Base-by-base conservation (phyloP, 345 rosid species). In the Camelina hispida region DNA sequence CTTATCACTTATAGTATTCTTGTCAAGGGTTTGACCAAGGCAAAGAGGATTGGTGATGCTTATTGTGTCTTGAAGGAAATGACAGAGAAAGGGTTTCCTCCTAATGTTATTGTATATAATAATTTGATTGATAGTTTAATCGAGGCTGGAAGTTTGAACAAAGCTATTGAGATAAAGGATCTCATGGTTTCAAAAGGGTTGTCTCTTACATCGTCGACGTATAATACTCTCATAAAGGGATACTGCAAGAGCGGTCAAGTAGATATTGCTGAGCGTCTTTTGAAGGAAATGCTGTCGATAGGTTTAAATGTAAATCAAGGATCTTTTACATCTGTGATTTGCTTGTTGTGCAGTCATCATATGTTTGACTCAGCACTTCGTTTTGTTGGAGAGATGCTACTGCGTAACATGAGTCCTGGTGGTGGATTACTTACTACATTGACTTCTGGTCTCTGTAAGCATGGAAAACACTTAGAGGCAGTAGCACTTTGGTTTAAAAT, bases 21-120 rank as follows among this genome's bases (percentile, higher is more conserved):
- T 57, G 72, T 92, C 69, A 87, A 90, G 73, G 85, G 94, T 68
- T 83, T 87, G 71, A 85, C 83, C 38, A 92, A 86, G 73, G 71
- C 78, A 18, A 86, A 81, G 78, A 90, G 81, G 79, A 79, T 88
- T 78, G 87, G 81, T 79, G 90, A 85, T 38, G 93, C 92, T 25
- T 84, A 80, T 63, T 67, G 44, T 58, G 68, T 88, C 58, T 42
- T 85, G 72, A 82, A 81, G 75, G 97, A 92, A 83, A 86, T 88
- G 84, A 71, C 83, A 22, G 78, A 73, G 58, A 81, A 62, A 66
- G 91, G 92, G 37, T 75, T 87, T 77, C 66, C 72, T 66, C 88
- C 88, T 7, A 92, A 87, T 78, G 85, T 82, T 54, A 74, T 90
- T 73, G 85, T 90, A 17, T 88, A 86, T 74, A 90, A 90, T 82